Base-by-base conservation (phyloP, 306 rosid species). In the Sophora flavescens region DNA sequence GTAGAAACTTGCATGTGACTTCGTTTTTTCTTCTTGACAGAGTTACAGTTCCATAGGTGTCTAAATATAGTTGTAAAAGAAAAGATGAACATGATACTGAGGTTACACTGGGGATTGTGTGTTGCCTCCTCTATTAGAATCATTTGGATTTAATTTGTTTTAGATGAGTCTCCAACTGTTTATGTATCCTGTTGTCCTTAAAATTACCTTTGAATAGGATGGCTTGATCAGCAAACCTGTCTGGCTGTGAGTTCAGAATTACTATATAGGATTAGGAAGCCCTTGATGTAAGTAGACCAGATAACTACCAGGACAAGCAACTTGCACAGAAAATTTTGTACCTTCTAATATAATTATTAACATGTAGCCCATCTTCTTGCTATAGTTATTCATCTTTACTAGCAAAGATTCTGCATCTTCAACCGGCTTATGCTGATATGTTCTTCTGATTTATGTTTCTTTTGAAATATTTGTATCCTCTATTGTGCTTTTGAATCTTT, bases 321-420 rank as follows among this genome's bases (percentile, higher is more conserved):
- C 51, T 77, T 77, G 39, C 38, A 16, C 12, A 16, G 16, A 56
- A 66, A 59, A 64, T 77, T 63, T 42, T 75, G 67, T 71, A 47
- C 18, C 56, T 28, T 75, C 6, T 61, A 52, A 59, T 67, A 59
- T 58, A n/a, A 47, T 74, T 47, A 47, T 74, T 70, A 67, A 44
- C 65, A 45, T 47, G 14, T 18, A 66, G 16, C 30, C 56, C 30
- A 13, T 39, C 28, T 8, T 32, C 8, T 61, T n/a, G 12, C 54
- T 72, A 63, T 70, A 59, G 44, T 63, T 45, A 68, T 33, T 26
- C 45, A 28, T 45, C 33, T 42, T 8, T 5, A n/a, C 59, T 26
- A 0, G 6, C 13, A 35, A 76, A 16, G 4, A 47, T 44, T 63
- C 51, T 81, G 61, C n/a, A 13, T 22, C 26, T 15, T 67, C 13